Evolutionary conservation across 2,329 filamentous ascomycete genomes (phyloP).

Genomic region (Fonsecaea nubica): DNA sequence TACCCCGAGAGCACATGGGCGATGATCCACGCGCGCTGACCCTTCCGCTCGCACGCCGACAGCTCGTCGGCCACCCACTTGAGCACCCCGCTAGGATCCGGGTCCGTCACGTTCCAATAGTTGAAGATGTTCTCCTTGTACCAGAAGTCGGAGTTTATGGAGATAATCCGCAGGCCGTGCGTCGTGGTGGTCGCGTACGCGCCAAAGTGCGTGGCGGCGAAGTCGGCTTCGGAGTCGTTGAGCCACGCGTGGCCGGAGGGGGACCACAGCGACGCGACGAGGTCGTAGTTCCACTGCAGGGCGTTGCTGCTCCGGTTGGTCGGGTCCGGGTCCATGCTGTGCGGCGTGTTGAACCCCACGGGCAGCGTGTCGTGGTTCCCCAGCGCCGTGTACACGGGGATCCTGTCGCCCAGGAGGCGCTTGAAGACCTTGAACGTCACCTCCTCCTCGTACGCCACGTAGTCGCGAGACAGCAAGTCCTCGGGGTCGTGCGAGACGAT

Average conservation of each 20-base stretch:
- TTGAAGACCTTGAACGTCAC: slow-evolving; percentile 42
- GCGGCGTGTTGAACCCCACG: slow-evolving; percentile 38
- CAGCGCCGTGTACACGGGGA: slow-evolving; percentile 41
- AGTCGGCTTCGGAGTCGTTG: slow-evolving; percentile 36
- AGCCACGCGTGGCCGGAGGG: slow-evolving; percentile 40
- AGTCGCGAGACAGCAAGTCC: slow-evolving; percentile 40
- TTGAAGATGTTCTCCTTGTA: slow-evolving; percentile 42
- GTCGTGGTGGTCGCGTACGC: slow-evolving; percentile 39
- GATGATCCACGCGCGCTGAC: slow-evolving; percentile 42
- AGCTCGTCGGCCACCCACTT: slow-evolving; percentile 40
- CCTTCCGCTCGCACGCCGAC: slow-evolving; percentile 38
- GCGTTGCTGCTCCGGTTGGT: slow-evolving; percentile 33
- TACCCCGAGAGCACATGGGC: slow-evolving; percentile 41
- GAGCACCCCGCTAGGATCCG: slow-evolving; percentile 39
- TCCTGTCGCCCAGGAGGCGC: slow-evolving; percentile 38
- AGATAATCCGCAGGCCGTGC: slow-evolving; percentile 42
- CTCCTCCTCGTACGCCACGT: slow-evolving; percentile 43
- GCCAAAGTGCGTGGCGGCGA: slow-evolving; percentile 39
- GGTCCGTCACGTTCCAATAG: slow-evolving; percentile 41
- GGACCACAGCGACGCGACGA: slow-evolving; percentile 39
- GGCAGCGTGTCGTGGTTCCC: slow-evolving; percentile 43
- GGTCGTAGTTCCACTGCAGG: slow-evolving; percentile 41
- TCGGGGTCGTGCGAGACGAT: slow-evolving; percentile 43
- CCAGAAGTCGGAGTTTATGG: slow-evolving; percentile 43
- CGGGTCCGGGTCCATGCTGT: slow-evolving; percentile 34